phyloP scores from a whole-genome alignment of 2,329 filamentous ascomycete genomes.

The Aspergillus thermomutatus region DNA sequence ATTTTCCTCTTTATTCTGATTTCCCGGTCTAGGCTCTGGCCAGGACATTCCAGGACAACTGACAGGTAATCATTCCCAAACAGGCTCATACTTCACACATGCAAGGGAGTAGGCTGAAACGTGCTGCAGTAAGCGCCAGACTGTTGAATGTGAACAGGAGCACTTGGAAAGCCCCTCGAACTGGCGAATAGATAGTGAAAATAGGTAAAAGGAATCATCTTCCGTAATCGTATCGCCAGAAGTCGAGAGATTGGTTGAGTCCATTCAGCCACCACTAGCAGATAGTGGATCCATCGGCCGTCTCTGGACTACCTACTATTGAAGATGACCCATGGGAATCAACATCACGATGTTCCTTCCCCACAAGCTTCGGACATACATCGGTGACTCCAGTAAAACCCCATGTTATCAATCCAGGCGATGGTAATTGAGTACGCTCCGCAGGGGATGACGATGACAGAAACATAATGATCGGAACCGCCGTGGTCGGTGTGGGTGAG shows the following conservation, averaged over 20 bases:
- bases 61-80: not conserved
- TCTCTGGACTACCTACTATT: not conserved
- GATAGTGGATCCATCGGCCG: not conserved
- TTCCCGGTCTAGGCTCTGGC: not conserved
- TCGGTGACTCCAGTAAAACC: not conserved
- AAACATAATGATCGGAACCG: not conserved
- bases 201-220: not conserved
- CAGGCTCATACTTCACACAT: not conserved
- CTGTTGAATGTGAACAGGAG: not conserved
- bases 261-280: not conserved
- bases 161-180: not conserved
- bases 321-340: not conserved
- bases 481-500: not conserved
- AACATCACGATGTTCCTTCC: not conserved
- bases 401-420: not conserved
- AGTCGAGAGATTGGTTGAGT: not conserved
- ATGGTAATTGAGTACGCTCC: too few relatives aligned
- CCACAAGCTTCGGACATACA: not conserved
- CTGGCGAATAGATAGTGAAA: not conserved
- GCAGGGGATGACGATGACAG: too few relatives aligned
- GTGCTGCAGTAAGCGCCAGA: slow-evolving; percentile 11
- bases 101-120: not conserved
- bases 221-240: not conserved
- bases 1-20: not conserved
- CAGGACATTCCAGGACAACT: not conserved